Evolutionary conservation across 306 rosid species (phyloP).

Genomic region (Trichosanthes truncata): DNA sequence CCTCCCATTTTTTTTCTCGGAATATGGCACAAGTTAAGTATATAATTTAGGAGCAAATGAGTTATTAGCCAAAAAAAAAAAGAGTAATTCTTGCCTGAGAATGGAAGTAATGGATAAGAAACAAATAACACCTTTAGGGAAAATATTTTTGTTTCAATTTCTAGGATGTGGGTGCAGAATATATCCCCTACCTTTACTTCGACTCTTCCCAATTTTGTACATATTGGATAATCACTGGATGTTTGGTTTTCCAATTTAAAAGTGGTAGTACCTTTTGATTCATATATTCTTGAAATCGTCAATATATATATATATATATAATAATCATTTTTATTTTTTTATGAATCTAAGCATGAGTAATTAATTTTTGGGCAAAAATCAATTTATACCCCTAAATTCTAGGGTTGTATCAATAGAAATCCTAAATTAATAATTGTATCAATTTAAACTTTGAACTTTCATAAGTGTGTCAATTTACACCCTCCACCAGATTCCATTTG

Average conservation of each 20-base stretch:
- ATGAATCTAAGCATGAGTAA: not conserved
- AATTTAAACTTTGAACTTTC: too few species aligned
- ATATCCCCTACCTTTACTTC: not conserved
- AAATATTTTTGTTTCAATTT: not conserved
- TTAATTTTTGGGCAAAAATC: too few species aligned
- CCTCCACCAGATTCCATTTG: too few species aligned
- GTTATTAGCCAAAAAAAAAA: not conserved
- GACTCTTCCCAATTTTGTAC: not conserved
- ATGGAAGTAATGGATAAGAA: not conserved
- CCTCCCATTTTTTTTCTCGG: slow-evolving; percentile 11
- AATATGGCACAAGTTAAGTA: not conserved
- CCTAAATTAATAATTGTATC: too few species aligned
- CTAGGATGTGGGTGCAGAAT: not conserved
- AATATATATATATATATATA: not conserved
- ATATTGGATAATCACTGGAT: not conserved
- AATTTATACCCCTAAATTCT: too few species aligned
- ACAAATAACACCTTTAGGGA: not conserved
- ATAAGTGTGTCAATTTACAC: too few species aligned
- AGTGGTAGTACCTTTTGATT: not conserved
- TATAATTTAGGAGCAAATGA: not conserved
- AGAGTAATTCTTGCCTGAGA: not conserved
- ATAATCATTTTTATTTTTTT: not conserved
- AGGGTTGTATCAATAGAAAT: too few species aligned
- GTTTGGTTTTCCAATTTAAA: not conserved
- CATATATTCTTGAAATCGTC: not conserved